Evolutionary conservation across 495 filamentous ascomycete species (phyloP).

Genomic region (Neurospora africana): DNA sequence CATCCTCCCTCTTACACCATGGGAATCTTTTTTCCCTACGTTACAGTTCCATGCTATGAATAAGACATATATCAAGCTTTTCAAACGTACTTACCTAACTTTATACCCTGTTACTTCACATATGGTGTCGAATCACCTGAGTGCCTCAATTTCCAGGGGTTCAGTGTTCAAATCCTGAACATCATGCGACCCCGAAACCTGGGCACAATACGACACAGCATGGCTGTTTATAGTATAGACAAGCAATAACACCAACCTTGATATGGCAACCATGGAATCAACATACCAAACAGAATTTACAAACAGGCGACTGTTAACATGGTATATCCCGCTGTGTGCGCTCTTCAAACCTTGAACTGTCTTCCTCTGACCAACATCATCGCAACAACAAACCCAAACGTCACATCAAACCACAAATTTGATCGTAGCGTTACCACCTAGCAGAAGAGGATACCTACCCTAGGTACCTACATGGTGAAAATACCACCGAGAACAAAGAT

Average conservation of each 20-base stretch:
- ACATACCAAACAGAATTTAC: not conserved
- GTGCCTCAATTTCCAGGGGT: no score
- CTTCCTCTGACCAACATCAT: not conserved
- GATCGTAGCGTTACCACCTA: not conserved
- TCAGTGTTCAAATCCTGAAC: not conserved
- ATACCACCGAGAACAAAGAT: accelerated
- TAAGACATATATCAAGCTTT: no score
- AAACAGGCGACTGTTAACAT: not conserved
- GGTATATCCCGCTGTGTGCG: accelerated
- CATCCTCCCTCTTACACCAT: no score
- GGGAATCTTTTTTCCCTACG: no score
- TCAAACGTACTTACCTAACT: no score
- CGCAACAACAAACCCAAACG: not conserved
- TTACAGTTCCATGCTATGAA: no score
- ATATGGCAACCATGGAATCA: not conserved
- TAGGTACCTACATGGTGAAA: not conserved
- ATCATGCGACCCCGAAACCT: not conserved
- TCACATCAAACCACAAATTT: not conserved
- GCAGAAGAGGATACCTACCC: accelerated
- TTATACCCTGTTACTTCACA: no score
- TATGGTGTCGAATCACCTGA: no score
- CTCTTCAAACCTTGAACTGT: not conserved
- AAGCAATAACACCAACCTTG: not conserved
- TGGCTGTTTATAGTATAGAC: not conserved
- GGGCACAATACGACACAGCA: not conserved